A percentile compares a stretch with the other conserved stretches of the same genome.
These are phyloP conservation scores for Ambrosia artemisiifolia DNA, from an alignment of 129 eudicot species.

Conservation along the genomic window DNA sequence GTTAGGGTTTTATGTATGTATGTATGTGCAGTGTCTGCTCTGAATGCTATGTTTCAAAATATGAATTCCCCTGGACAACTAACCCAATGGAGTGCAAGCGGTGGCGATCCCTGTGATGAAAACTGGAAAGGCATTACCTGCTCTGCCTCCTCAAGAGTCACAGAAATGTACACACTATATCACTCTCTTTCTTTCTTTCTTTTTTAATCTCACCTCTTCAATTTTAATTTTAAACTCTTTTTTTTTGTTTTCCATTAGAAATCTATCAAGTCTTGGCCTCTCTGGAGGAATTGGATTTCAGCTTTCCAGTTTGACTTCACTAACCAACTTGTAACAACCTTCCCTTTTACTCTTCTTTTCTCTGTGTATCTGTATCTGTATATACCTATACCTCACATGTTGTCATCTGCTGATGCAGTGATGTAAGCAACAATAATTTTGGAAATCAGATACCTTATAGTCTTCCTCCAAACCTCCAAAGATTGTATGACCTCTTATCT, in stretches of 20 bases:
- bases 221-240: no score
- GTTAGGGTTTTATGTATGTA: background rate
- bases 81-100: constrained; percentile 49
- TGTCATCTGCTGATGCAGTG: constrained; percentile 25
- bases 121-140: constrained; percentile 59
- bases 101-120: constrained; percentile 67
- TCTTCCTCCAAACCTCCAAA: constrained; percentile 33
- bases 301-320: constrained; percentile 42
- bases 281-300: constrained; percentile 56
- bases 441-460: constrained; percentile 38
- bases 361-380: background rate
- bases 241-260: constrained; percentile 32
- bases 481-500: constrained; percentile 20
- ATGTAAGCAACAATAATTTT: constrained; percentile 30
- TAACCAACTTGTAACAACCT: constrained; percentile 51
- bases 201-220: no score
- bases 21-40: constrained; percentile 48
- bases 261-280: constrained; percentile 44
- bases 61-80: constrained; percentile 48
- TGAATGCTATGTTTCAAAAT: constrained; percentile 48
- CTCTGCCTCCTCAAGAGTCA: constrained; percentile 54
- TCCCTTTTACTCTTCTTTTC: background rate
- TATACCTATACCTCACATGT: background rate
- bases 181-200: no score
- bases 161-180: constrained; percentile 37